A percentile compares a stretch with the other conserved stretches of the same genome.
Evolutionary conservation across 495 filamentous ascomycete species (phyloP).

Genomic region (Annulohypoxylon nitens): DNA sequence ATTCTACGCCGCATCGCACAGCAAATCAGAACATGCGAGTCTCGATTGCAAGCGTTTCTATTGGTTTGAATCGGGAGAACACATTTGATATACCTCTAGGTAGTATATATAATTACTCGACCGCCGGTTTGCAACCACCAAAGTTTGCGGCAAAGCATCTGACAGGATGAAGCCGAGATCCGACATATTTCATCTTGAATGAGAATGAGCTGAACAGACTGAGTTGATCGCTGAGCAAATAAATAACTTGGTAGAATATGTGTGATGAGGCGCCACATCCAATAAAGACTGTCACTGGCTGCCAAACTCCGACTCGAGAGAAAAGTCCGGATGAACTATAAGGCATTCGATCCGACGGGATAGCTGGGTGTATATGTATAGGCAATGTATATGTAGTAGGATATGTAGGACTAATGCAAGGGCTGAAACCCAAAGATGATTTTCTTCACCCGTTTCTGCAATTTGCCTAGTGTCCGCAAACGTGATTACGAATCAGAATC

Average conservation of each 20-base stretch:
- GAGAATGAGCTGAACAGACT: background rate
- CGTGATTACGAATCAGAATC: background rate
- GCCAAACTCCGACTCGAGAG: background rate
- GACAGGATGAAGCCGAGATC: background rate
- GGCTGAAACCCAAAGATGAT: background rate
- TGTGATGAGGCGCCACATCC: background rate
- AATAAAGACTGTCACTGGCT: background rate
- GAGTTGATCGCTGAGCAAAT: background rate
- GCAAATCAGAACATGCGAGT: background rate
- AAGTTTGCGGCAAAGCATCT: conserved; percentile 4
- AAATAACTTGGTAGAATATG: background rate
- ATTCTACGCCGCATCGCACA: background rate
- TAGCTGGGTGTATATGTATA: background rate
- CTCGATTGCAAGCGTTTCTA: background rate
- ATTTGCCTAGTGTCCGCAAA: conserved; percentile 3
- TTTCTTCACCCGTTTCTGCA: background rate
- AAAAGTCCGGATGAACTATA: background rate
- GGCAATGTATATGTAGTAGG: background rate
- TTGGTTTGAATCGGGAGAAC: background rate
- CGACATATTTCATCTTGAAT: background rate
- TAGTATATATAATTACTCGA: background rate
- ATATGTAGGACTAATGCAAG: background rate
- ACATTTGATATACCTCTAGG: background rate
- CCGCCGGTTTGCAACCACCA: background rate
- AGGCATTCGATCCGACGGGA: background rate